These are phyloP conservation scores for Phytophthora pinifolia DNA, from an alignment of 352 stramenopile species.

Conservation along the genomic window DNA sequence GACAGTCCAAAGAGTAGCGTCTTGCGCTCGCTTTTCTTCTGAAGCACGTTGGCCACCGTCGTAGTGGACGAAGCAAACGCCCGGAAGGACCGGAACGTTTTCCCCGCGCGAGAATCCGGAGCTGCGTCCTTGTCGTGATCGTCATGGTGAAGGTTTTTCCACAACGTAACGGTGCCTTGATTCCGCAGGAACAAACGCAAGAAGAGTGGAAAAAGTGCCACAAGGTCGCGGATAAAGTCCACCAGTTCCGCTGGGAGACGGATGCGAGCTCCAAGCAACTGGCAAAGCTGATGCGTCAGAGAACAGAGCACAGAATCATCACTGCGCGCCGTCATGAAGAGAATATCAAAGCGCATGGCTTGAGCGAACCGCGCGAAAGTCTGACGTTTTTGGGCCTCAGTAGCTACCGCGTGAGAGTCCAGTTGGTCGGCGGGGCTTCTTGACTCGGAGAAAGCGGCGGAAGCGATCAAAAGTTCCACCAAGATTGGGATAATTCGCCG, in stretches of 20 bases:
- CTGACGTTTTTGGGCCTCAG: slow-evolving; percentile 23
- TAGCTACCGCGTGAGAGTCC: background rate
- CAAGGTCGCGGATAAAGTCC: slow-evolving; percentile 44
- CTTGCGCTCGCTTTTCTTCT: slow-evolving; percentile 21
- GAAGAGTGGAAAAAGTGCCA: slow-evolving; percentile 36
- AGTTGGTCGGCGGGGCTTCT: slow-evolving; percentile 10
- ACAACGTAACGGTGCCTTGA: slow-evolving; percentile 40
- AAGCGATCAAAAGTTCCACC: slow-evolving; percentile 38
- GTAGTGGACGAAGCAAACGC: slow-evolving; percentile 2
- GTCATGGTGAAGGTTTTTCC: slow-evolving; percentile 47
- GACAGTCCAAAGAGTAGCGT: slow-evolving; percentile 12
- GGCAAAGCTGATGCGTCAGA: slow-evolving; percentile 48
- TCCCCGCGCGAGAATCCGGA: background rate
- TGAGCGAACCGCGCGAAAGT: slow-evolving; percentile 35
- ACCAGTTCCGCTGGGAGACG: slow-evolving; percentile 39
- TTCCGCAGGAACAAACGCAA: slow-evolving; percentile 45
- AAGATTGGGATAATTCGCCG: slow-evolving; percentile 38
- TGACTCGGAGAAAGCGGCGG: slow-evolving; percentile 28
- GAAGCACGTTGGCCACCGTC: slow-evolving; percentile 4
- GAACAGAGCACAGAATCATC: slow-evolving; percentile 42
- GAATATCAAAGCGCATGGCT: slow-evolving; percentile 38
- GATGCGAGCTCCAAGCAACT: slow-evolving; percentile 40
- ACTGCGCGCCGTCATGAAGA: slow-evolving; percentile 37
- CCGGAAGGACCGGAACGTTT: slow-evolving; percentile 18
- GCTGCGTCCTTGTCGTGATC: slow-evolving; percentile 11